Conservation (phyloP, 257 asterid genomes). For the Przewalskia tangutica region DNA sequence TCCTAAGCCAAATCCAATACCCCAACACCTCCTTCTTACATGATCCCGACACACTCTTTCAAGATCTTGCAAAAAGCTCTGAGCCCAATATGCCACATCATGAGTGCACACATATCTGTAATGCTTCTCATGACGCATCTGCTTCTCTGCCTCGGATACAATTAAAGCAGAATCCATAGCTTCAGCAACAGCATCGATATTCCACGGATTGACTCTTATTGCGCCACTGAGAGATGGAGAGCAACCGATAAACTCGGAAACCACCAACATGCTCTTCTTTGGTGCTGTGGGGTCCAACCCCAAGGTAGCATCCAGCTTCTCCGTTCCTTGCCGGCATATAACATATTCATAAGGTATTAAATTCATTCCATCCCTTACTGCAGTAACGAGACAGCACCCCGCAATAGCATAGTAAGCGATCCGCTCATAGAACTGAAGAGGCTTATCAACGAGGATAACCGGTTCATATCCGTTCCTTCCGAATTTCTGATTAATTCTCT, state of each 20-base stretch:
- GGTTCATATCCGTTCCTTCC: constrained; percentile 65
- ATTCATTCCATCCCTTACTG: constrained; percentile 88
- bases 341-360: constrained; percentile 77
- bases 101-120: constrained; percentile 70
- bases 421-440: constrained; percentile 62
- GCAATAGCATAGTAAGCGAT: constrained; percentile 61
- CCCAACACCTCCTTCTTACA: constrained; percentile 74
- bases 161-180: constrained; percentile 75
- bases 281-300: constrained; percentile 39
- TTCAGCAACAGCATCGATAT: constrained; percentile 63
- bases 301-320: constrained; percentile 40
- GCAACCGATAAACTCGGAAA: constrained; percentile 71
- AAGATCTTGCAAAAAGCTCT: constrained; percentile 68
- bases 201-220: constrained; percentile 82
- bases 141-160: constrained; percentile 60
- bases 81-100: constrained; percentile 93
- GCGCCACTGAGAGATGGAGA: constrained; percentile 88
- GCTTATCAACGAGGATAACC: constrained; percentile 52
- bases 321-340: constrained; percentile 68
- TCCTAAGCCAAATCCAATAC: constrained; percentile 79
- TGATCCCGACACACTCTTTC: constrained; percentile 79
- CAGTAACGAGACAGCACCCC: constrained; percentile 83
- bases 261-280: constrained; percentile 75
- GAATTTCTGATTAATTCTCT: constrained; percentile 44
- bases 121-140: constrained; percentile 80